Conservation (phyloP, 768 basidiomycete genomes). For the Boletus fagicola region DNA sequence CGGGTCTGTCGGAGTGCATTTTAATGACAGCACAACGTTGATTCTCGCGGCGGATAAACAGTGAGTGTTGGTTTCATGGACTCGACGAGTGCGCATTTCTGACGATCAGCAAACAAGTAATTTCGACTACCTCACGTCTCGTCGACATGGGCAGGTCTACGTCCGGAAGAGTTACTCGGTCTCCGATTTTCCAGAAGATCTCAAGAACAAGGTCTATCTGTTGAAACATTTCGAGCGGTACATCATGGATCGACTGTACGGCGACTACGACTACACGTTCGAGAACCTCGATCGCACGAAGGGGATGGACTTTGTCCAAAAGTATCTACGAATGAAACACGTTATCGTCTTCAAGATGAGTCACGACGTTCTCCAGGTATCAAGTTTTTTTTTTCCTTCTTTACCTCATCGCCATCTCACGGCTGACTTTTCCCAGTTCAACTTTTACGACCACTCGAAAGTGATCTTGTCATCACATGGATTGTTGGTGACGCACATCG, state of each 20-base stretch:
- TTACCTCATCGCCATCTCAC: background rate
- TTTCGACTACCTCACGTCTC: conserved; percentile 83
- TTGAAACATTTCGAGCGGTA: conserved; percentile 93
- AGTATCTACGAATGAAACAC: conserved; percentile 94
- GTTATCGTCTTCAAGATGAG: conserved; percentile 96
- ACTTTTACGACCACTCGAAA: conserved; percentile 98
- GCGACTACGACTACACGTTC: conserved; percentile 82
- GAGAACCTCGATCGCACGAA: conserved; percentile 62
- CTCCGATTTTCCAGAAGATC: conserved; percentile 70
- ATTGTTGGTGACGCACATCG: conserved; percentile 81
- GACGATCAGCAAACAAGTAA: conserved; percentile 42
- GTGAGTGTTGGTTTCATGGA: conserved; percentile 44
- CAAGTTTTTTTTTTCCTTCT: background rate
- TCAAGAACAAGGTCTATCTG: conserved; percentile 89
- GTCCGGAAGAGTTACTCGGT: conserved; percentile 71
- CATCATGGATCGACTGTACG: conserved; percentile 87
- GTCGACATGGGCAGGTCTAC: conserved; percentile 62
- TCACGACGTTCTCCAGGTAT: conserved; percentile 91
- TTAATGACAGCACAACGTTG: conserved; percentile 91
- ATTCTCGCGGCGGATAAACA: conserved; percentile 83
- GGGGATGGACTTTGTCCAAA: conserved; percentile 95
- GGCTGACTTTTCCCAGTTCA: conserved; percentile 61
- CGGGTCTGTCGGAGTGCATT: conserved; percentile 91
- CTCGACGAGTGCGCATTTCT: background rate
- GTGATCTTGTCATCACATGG: conserved; percentile 83